Percentiles rank a stretch among this genome's conserved stretches.
Conservation (phyloP, 306 rosid genomes). For the Datisca glomerata region DNA sequence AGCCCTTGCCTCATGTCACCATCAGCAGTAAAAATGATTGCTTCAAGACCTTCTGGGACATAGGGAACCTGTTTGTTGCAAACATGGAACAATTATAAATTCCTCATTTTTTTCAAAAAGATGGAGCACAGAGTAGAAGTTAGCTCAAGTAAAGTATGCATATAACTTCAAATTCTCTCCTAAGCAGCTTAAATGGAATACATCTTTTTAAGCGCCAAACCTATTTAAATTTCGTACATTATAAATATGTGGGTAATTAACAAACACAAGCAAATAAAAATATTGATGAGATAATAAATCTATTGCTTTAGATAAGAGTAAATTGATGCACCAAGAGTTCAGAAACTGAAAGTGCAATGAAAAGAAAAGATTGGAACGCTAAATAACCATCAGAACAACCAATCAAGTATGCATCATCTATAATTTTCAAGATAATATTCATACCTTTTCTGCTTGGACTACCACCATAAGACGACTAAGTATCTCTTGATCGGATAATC, state of each 20-base stretch:
- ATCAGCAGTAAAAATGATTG: constrained; percentile 96
- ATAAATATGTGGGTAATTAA: too few species aligned
- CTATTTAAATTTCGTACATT: too few species aligned
- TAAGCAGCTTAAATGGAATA: too few species aligned
- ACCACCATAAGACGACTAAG: constrained; percentile 82
- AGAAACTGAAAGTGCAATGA: too few species aligned
- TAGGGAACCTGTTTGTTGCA: constrained; percentile 78
- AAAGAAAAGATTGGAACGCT: too few species aligned
- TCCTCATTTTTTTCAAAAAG: neutral
- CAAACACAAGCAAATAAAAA: neutral
- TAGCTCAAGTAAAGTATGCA: too few species aligned
- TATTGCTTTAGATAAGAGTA: too few species aligned
- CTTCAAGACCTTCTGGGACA: constrained; percentile 97
- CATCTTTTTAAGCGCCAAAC: too few species aligned
- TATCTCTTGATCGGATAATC: constrained; percentile 84
- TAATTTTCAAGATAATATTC: neutral
- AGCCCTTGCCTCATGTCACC: constrained; percentile 99
- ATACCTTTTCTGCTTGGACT: constrained; percentile 84
- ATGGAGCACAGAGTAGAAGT: too few species aligned
- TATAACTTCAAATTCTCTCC: too few species aligned
- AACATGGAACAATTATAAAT: constrained; percentile 10
- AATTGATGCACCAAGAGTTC: too few species aligned
- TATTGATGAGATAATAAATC: too few species aligned
- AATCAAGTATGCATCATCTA: neutral
- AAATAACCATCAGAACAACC: neutral